phyloP scores from a whole-genome alignment of 768 basidiomycete genomes.

The Tremella fuciformis region DNA sequence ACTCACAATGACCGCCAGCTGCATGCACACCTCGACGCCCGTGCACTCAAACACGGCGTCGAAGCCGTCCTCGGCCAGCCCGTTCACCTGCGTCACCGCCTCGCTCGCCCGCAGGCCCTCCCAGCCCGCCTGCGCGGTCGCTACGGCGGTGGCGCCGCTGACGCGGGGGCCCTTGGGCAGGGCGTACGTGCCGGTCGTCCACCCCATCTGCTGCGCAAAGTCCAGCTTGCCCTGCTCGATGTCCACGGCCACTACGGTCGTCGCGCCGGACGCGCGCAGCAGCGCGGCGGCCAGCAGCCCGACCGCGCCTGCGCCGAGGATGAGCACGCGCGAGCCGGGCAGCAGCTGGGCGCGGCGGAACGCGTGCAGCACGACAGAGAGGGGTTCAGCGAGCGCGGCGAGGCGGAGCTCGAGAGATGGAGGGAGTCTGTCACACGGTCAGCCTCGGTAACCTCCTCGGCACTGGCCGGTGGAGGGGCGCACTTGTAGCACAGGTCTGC shows the following conservation, averaged over 20 bases:
- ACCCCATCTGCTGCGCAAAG: conserved; percentile 72
- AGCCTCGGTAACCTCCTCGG: background rate
- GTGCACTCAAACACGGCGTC: conserved; percentile 94
- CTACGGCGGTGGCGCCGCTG: conserved; percentile 40
- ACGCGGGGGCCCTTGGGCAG: conserved; percentile 57
- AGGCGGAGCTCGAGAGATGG: conserved; percentile 71
- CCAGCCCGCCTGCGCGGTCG: conserved; percentile 45
- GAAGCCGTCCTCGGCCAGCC: conserved; percentile 63
- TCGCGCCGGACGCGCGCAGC: conserved; percentile 66
- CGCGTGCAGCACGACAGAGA: conserved; percentile 78
- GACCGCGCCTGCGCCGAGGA: conserved; percentile 90
- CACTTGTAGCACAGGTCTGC: conserved; percentile 81
- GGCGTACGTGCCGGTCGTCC: conserved; percentile 70
- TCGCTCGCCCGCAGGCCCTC: conserved; percentile 54
- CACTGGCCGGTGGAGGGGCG: conserved; percentile 49
- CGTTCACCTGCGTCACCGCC: conserved; percentile 60
- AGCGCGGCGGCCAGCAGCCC: conserved; percentile 84
- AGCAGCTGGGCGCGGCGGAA: conserved; percentile 55
- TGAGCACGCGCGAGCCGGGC: conserved; percentile 69
- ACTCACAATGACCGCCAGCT: conserved; percentile 84
- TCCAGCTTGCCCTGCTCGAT: conserved; percentile 78
- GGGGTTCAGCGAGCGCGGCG: conserved; percentile 87
- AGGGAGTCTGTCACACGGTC: conserved; percentile 61
- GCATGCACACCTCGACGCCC: conserved; percentile 86
- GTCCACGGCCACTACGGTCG: conserved; percentile 72